Percentiles rank a stretch among this genome's conserved stretches.
Evolutionary conservation across 2,329 filamentous ascomycete genomes (phyloP).

Genomic region (Arthrinium phaeospermum): DNA sequence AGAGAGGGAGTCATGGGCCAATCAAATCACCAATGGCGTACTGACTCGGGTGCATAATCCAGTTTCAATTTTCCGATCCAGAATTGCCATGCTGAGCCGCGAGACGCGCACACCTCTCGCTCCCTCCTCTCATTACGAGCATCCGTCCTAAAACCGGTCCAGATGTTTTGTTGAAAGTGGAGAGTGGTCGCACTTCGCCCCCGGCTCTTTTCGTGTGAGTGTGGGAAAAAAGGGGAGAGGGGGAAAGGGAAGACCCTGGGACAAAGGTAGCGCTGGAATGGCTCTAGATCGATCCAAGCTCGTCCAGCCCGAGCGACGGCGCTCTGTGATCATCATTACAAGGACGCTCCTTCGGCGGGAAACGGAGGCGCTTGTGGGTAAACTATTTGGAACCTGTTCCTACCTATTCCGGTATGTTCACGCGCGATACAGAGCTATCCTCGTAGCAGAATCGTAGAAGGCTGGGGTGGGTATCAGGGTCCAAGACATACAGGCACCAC

Average conservation of each 20-base stretch:
- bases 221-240: background rate
- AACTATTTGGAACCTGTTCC: background rate
- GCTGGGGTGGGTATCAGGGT: slow-evolving; percentile 6
- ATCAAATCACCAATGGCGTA: background rate
- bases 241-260: background rate
- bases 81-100: background rate
- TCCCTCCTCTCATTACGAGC: background rate
- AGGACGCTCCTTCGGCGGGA: background rate
- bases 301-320: background rate
- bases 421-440: background rate
- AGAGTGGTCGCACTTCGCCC: background rate
- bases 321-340: background rate
- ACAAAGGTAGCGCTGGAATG: background rate
- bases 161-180: slow-evolving; percentile 8
- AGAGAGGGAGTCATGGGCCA: background rate
- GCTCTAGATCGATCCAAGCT: slow-evolving; percentile 6
- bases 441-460: background rate
- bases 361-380: background rate
- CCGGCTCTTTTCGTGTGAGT: background rate
- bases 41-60: slow-evolving; percentile 8
- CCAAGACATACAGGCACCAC: slow-evolving; percentile 9
- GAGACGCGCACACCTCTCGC: background rate
- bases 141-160: slow-evolving; percentile 8
- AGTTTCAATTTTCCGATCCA: slow-evolving; percentile 16
- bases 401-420: slow-evolving; percentile 5